Evolutionary conservation across 208 protist species (phyloP), one percentile per base, ranked within the genome.

Genomic region (Entamoeba invadens): DNA sequence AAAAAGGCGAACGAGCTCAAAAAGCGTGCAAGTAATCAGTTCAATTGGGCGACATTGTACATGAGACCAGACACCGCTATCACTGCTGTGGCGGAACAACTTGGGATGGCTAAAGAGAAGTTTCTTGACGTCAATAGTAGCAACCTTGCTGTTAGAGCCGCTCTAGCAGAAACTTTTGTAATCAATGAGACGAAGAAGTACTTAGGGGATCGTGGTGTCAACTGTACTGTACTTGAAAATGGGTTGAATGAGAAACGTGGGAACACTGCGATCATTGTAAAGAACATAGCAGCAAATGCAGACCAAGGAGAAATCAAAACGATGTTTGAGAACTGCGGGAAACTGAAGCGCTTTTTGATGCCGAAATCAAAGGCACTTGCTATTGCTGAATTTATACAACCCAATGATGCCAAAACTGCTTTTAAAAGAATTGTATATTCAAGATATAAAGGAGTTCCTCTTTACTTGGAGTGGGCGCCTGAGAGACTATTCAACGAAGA

Each of bases 401-500:
- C 95, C 10, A 95, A n/a, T 45, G 96, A 98, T 72, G 97, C 98
- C 1, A 96, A 97, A 16, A 93, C 96, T 10, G 98, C 97, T 51
- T 99, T 99, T 95, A 96, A 96, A 44, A 95, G 96, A 4, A 96
- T 99, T 3, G 98, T 98, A 4, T 99, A 99, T 95, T 97, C 97
- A 92, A 96, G 98, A 57, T 98, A 98, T 94, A 95, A 98, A 91
- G 95, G 96, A 77, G 94, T 97, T 8, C 98, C 98, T 42, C 95
- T 99, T 1, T 99, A 98, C 94, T 95, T 99, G 1, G 98, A 99
- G 95, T 99, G 98, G 98, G 98, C 98, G 6, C 98, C 98, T 12
- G 96, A 98, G 12, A 97, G 96, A 18, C 87, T 97, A 3, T 97
- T 98, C 35, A 93, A 95, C 8, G 18, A 31, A 45, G 77, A 31